Base-by-base conservation (phyloP, 306 rosid species). In the Datisca glomerata region DNA sequence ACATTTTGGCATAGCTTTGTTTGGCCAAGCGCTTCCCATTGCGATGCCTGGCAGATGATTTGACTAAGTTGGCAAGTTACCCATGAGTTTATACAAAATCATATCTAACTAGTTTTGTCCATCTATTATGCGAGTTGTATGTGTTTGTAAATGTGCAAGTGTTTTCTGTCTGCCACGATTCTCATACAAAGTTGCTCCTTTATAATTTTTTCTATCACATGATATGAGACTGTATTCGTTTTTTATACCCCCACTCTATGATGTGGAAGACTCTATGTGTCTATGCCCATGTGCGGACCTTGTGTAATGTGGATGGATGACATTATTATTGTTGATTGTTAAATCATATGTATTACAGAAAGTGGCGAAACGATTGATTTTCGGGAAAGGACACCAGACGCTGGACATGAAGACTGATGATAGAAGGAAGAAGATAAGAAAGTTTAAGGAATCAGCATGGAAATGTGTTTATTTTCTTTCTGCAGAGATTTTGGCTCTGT, bases 391-490 rank as follows among this genome's bases (percentile, higher is more conserved):
- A 19, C 48, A 56, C 57, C 61, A 51, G 60, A 56, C 5, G 41
- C 60, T 45, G 56, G 73, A 77, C 69, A 36, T 70, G 44, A 50
- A 72, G 33, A 51, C 79, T 2, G 54, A 43, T 3, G 79, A 77
- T 41, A 65, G 59, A 22, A 67, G 52, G 66, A 83, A 75, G 74
- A 89, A 70, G 84, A 83, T 89, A 41, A 56, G 72, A 23, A 89
- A 89, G 53, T 83, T 89, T 56, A 83, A 80, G 69, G 97, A 89
- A 65, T 89, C 97, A 20, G 97, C 97, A 11, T 89, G 97, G 97
- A 89, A 89, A 69, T 80, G 64, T 47, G 29, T 83, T 53, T 89
- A 82, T 69, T 89, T 51, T 74, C 70, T 83, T 39, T 74, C 95
- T 1, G 93, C 97, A 2, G 97, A 83, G 78, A 8, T 84, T 49